Percentiles rank a stretch among this genome's conserved stretches.
These are phyloP conservation scores for Acer negundo DNA, from an alignment of 345 rosid species.

Conservation along the genomic window DNA sequence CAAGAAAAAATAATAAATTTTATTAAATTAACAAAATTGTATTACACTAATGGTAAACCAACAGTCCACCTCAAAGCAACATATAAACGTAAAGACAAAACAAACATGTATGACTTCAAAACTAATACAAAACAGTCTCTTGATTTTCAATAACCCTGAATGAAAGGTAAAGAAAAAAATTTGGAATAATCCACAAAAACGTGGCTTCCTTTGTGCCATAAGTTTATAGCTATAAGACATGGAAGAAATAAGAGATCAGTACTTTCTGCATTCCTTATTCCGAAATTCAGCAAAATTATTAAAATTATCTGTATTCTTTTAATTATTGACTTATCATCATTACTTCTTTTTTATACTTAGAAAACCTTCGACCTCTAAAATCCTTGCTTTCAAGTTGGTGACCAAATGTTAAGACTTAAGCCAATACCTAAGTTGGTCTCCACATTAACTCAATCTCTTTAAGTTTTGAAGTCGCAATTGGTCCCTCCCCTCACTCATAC, in stretches of 20 bases:
- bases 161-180: neutral
- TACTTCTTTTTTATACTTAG: too few species aligned
- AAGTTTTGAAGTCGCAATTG: too few species aligned
- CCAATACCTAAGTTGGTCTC: too few species aligned
- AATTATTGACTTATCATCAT: too few species aligned
- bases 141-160: neutral
- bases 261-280: neutral
- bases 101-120: neutral
- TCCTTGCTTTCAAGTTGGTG: too few species aligned
- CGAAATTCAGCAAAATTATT: neutral
- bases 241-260: neutral
- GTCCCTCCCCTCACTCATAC: too few species aligned
- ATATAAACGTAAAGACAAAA: neutral
- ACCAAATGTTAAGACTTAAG: too few species aligned
- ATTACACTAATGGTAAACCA: neutral
- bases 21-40: neutral
- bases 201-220: too few species aligned
- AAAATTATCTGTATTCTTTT: too few species aligned
- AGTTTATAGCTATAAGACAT: neutral
- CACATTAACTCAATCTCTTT: too few species aligned
- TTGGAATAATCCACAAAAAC: neutral
- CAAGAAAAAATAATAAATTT: neutral
- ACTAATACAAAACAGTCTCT: neutral
- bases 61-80: neutral
- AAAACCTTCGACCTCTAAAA: too few species aligned